These are phyloP conservation scores for Penicillium psychrosexuale DNA, from an alignment of 2,329 filamentous ascomycete genomes.

Conservation along the genomic window DNA sequence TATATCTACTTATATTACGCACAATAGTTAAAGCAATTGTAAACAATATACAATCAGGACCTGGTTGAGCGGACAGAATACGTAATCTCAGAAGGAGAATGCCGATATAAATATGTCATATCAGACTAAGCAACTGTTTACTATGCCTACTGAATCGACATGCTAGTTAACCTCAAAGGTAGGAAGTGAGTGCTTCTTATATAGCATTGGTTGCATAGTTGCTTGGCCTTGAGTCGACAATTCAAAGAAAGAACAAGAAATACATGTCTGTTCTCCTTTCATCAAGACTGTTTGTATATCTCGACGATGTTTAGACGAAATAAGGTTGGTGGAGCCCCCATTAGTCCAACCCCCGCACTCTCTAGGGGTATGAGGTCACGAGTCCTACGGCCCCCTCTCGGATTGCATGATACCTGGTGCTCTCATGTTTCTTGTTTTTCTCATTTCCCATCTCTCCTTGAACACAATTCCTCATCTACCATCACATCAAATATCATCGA, in stretches of 20 bases:
- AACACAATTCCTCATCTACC: background rate
- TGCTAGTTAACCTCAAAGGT: background rate
- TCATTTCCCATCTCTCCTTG: background rate
- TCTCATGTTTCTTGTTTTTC: background rate
- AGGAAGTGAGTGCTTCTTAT: background rate
- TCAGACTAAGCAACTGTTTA: background rate
- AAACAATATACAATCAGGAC: background rate
- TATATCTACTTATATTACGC: background rate
- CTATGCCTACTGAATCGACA: background rate
- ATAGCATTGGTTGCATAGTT: background rate
- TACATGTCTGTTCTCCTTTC: background rate
- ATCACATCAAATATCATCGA: background rate
- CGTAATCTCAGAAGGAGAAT: background rate
- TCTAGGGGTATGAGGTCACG: constrained; percentile 22
- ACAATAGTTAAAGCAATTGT: background rate
- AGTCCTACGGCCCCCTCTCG: constrained; percentile 11
- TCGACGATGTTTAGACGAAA: background rate
- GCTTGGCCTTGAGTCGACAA: background rate
- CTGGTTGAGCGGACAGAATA: background rate
- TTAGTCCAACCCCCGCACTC: constrained; percentile 16
- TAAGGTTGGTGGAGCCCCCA: background rate
- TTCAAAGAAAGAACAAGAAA: background rate
- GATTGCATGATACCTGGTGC: background rate
- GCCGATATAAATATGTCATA: background rate
- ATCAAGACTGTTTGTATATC: background rate